Base-by-base conservation (phyloP, 2,329 filamentous ascomycete species). In the Trichoderma koningii region DNA sequence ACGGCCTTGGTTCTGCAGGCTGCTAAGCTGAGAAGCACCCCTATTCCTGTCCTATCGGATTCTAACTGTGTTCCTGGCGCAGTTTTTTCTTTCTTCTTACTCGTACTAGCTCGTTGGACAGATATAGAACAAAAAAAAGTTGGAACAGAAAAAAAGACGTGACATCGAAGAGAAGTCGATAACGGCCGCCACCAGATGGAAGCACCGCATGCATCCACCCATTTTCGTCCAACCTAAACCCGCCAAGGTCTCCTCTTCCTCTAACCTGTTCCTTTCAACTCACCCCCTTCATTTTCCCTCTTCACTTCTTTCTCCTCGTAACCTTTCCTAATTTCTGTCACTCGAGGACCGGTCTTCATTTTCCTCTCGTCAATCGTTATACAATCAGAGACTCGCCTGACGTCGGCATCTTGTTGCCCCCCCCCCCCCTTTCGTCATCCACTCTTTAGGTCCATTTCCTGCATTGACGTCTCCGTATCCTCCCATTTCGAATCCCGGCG, bases 351-450 rank as follows among this genome's bases (percentile, higher is more conserved):
- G n/a, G 19, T 63, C 21, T 38, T 28, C 41, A 41, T 44, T 48
- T 45, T 34, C 21, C 53, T 64, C 53, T 59, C 63, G 63, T 64
- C 63, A 64, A 64, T 59, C 63, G 45, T 59, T 59, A 45, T 26
- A 55, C 34, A 38, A 38, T 3, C 34, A 23, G 41, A 50, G 9
- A 28, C 41, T 34, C 17, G 10, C 38, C 48, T n/a, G 57, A 52
- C 17, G 26, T 50, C 44, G 34, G 62, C 53, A 56, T 50, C 23
- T 7, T 7, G 30, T 41, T 34, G 12, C n/a, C 60, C 38, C 45
- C 42, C 51, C n/a, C 60, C 38, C 45, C 42, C 51, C 42, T 63
- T 57, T 57, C 47, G 34, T 51, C 48, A 57, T 59, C 55, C 38
- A 34, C 55, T 64, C 53, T 42, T 62, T 64, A 44, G 48, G 57